Conservation (phyloP, 2,329 filamentous ascomycete genomes). For the Decorospora gaudefroyi region DNA sequence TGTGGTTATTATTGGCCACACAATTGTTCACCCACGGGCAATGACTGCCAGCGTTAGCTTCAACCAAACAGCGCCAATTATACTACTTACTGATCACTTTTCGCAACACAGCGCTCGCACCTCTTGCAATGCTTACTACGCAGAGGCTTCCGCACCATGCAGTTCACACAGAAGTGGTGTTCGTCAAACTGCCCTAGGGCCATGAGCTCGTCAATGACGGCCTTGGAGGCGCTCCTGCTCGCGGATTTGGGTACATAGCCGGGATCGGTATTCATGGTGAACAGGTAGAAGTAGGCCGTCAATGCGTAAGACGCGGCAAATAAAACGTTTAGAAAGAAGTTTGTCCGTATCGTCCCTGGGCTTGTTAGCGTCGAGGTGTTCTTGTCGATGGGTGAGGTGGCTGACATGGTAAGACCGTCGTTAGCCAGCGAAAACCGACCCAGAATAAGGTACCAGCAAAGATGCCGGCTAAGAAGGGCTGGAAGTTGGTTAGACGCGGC, state of each 20-base stretch:
- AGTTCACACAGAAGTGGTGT: conserved; percentile 87
- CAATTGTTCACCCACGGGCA: conserved; percentile 99
- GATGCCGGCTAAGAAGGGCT: conserved; percentile 92
- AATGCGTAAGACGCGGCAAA: conserved; percentile 69
- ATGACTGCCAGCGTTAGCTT: conserved; percentile 63
- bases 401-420: conserved; percentile 72
- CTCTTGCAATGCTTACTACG: conserved; percentile 94
- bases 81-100: conserved; percentile 85
- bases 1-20: conserved; percentile 91
- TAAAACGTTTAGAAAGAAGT: conserved; percentile 75
- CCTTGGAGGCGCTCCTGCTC: conserved; percentile 86
- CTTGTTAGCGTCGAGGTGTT: conserved; percentile 38
- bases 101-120: conserved; percentile 90
- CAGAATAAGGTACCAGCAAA: conserved; percentile 87
- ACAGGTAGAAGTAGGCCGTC: conserved; percentile 83
- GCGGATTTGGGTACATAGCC: conserved; percentile 90
- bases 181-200: conserved; percentile 89
- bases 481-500: conserved; percentile 14
- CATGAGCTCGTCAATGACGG: conserved; percentile 84
- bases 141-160: conserved; percentile 91
- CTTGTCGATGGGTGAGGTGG: background rate
- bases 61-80: background rate
- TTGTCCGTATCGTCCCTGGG: conserved; percentile 65
- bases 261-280: conserved; percentile 85
- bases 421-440: conserved; percentile 75